Evolutionary conservation across 345 rosid genomes (phyloP).

Genomic region (Eucalyptus erythrocorys): DNA sequence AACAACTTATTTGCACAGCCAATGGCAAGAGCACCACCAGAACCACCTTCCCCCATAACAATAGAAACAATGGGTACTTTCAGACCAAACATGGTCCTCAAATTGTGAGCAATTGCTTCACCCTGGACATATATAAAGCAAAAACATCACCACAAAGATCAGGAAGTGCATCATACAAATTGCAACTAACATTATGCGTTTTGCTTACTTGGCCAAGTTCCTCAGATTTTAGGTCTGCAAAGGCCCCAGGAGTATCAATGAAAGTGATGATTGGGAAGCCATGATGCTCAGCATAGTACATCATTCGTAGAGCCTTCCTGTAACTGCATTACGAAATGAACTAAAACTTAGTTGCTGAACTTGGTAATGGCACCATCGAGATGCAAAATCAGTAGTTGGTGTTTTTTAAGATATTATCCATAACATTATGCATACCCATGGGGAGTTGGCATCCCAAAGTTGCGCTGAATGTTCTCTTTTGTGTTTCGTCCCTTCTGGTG

Average conservation of each 20-base stretch:
- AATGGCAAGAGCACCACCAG: conserved; percentile 99
- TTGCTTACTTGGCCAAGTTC: conserved; percentile 25
- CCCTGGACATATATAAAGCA: conserved; percentile 36
- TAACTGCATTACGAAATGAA: neutral
- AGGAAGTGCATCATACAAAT: neutral
- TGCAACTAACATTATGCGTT: neutral
- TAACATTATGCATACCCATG: conserved; percentile 47
- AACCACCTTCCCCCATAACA: conserved; percentile 98
- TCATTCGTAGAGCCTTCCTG: conserved; percentile 18
- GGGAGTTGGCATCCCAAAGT: conserved; percentile 99
- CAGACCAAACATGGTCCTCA: conserved; percentile 92
- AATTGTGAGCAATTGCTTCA: conserved; percentile 93
- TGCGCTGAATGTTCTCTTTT: conserved; percentile 86
- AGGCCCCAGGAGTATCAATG: conserved; percentile 32
- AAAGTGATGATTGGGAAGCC: conserved; percentile 21
- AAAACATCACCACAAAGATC: neutral
- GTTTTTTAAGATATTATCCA: neutral
- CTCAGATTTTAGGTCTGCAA: conserved; percentile 31
- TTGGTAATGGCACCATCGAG: neutral
- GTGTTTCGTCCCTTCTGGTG: conserved; percentile 99
- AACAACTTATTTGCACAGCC: conserved; percentile 87
- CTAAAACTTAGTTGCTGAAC: neutral
- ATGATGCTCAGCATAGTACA: conserved; percentile 25
- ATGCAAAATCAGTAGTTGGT: neutral
- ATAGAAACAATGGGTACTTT: conserved; percentile 92